phyloP scores from a whole-genome alignment of 2,329 filamentous ascomycete genomes.

The Verruconis gallopava region DNA sequence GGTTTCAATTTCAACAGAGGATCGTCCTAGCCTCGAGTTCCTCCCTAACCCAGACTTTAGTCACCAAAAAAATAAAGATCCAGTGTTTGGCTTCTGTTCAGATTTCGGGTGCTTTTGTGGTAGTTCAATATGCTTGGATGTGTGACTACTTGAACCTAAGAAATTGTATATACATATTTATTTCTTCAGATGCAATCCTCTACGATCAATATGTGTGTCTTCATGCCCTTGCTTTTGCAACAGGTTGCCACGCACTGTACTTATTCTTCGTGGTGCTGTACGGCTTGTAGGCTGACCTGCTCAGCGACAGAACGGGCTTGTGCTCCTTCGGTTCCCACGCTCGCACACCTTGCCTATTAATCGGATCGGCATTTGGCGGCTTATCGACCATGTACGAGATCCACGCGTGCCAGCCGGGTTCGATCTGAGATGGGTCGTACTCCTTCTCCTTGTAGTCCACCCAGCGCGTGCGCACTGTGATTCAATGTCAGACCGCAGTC shows the following conservation, averaged over 20 bases:
- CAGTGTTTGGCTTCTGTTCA: too few relatives aligned
- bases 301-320: slow-evolving; percentile 61
- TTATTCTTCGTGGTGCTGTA: slow-evolving; percentile 67
- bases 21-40: background rate
- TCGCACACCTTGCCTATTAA: slow-evolving; percentile 54
- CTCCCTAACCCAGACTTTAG: too few relatives aligned
- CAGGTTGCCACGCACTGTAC: slow-evolving; percentile 35
- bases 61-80: too few relatives aligned
- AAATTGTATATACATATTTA: background rate
- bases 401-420: slow-evolving; percentile 58
- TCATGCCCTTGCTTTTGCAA: slow-evolving; percentile 26
- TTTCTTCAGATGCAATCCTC: background rate
- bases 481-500: slow-evolving; percentile 11
- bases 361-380: slow-evolving; percentile 62
- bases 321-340: slow-evolving; percentile 66
- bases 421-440: slow-evolving; percentile 51
- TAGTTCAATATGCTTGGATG: too few relatives aligned
- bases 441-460: slow-evolving; percentile 90
- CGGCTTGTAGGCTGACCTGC: slow-evolving; percentile 71
- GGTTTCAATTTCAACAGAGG: background rate
- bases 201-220: background rate
- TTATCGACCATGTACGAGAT: slow-evolving; percentile 88
- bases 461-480: slow-evolving; percentile 81
- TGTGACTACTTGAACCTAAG: too few relatives aligned
- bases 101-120: too few relatives aligned